phyloP scores from a whole-genome alignment of 768 basidiomycete genomes.

The Mycena floridula region DNA sequence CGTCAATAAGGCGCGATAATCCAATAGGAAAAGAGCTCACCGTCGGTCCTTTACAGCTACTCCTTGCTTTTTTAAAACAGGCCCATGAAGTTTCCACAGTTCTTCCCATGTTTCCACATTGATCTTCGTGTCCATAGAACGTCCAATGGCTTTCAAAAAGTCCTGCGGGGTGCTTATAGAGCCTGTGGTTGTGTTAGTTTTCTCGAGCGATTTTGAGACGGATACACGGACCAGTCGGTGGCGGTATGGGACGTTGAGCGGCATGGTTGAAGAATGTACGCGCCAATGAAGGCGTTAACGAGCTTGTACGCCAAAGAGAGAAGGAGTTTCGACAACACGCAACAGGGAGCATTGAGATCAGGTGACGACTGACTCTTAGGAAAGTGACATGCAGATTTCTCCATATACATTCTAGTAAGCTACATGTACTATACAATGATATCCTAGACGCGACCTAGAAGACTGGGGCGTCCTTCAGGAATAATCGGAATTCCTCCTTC shows the following conservation, averaged over 20 bases:
- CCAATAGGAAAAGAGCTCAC: slow-evolving; percentile 30
- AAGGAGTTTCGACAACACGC: no score
- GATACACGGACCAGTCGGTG: background rate
- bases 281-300: no score
- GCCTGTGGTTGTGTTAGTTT: slow-evolving; percentile 23
- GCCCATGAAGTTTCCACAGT: slow-evolving; percentile 58
- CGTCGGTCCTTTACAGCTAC: slow-evolving; percentile 64
- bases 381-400: no score
- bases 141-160: slow-evolving; percentile 72
- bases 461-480: slow-evolving; percentile 85
- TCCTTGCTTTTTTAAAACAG: slow-evolving; percentile 58
- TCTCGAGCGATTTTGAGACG: background rate
- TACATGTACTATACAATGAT: no score
- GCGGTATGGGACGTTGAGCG: background rate
- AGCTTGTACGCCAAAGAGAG: no score
- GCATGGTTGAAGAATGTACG: background rate
- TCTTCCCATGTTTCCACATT: slow-evolving; percentile 62
- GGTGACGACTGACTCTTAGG: no score
- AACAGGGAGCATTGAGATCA: no score
- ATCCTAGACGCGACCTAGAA: no score
- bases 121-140: slow-evolving; percentile 60
- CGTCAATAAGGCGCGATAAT: background rate
- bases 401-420: no score
- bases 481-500: slow-evolving; percentile 77
- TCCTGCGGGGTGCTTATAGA: slow-evolving; percentile 49